A percentile compares a stretch with the other conserved stretches of the same genome.
Evolutionary conservation across 2,329 filamentous ascomycete genomes (phyloP).

Genomic region (Penicillium hordei): DNA sequence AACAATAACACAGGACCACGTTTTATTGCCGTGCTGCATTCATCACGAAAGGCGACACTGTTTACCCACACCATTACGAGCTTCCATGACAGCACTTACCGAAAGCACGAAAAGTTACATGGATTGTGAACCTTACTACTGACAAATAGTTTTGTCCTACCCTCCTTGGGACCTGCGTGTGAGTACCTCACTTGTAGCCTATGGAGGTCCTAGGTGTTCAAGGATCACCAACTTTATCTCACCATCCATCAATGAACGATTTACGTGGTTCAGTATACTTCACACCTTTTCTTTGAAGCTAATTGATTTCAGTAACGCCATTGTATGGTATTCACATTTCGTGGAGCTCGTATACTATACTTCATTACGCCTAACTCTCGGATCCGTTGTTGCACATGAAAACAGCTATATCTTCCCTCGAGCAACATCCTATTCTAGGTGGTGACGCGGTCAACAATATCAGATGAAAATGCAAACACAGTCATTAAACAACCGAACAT

Average conservation of each 20-base stretch:
- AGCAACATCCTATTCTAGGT: background rate
- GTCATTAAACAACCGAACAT: background rate
- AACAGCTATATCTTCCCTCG: background rate
- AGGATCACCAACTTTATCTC: background rate
- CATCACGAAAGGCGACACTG: background rate
- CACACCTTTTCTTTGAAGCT: no score
- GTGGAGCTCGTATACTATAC: background rate
- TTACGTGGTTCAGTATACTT: background rate
- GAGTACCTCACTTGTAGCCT: background rate
- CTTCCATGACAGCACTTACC: background rate
- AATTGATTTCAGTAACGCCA: background rate
- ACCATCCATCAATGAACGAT: background rate
- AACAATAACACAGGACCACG: background rate
- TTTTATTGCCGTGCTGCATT: background rate
- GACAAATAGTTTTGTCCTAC: constrained; percentile 17
- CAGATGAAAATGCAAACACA: background rate
- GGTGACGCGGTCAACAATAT: no score
- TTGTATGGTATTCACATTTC: constrained; percentile 13
- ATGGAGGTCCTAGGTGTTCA: background rate
- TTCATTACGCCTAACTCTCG: background rate
- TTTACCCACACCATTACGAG: background rate
- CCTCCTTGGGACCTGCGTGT: background rate
- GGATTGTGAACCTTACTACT: constrained; percentile 8
- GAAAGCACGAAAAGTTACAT: constrained; percentile 17
- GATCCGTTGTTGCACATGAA: background rate